A percentile compares a stretch with the other conserved stretches of the same genome.
Evolutionary conservation across 2,329 filamentous ascomycete genomes (phyloP).

Genomic region (Ilyonectria mors-panacis): DNA sequence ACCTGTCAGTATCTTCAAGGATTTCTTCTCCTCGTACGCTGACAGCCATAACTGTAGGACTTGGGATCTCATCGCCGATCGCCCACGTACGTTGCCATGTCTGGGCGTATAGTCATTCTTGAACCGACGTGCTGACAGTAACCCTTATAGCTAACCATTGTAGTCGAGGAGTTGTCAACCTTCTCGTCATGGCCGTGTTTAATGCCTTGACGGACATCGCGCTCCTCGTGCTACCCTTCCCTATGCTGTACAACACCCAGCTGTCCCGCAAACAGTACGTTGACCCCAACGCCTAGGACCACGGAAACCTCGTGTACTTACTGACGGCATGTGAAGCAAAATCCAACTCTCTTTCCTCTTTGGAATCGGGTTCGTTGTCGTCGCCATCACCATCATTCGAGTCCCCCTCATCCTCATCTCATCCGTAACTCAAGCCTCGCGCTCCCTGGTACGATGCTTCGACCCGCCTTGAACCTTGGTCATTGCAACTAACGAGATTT

Average conservation of each 20-base stretch:
- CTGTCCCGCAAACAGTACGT: slow-evolving; percentile 33
- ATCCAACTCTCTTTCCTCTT: slow-evolving; percentile 46
- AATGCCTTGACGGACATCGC: slow-evolving; percentile 49
- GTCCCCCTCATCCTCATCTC: slow-evolving; percentile 48
- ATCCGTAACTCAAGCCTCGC: slow-evolving; percentile 47
- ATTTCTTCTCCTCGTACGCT: too few species aligned
- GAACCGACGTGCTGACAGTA: too few species aligned
- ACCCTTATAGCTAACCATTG: neutral
- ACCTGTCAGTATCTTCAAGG: slow-evolving; percentile 29
- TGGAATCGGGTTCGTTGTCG: slow-evolving; percentile 45
- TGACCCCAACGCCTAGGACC: slow-evolving; percentile 21
- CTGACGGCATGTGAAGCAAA: slow-evolving; percentile 21
- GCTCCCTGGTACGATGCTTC: slow-evolving; percentile 44
- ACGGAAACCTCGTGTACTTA: too few species aligned
- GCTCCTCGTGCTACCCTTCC: slow-evolving; percentile 49
- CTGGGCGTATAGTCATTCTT: too few species aligned
- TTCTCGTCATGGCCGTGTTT: slow-evolving; percentile 49
- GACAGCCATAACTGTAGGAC: too few species aligned
- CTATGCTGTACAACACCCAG: slow-evolving; percentile 37
- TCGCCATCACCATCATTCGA: slow-evolving; percentile 49
- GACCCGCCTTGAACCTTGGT: neutral
- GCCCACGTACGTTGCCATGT: too few species aligned
- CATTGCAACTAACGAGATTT: neutral
- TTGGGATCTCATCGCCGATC: too few species aligned
- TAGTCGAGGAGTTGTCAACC: slow-evolving; percentile 36